Percentiles rank a stretch among this genome's conserved stretches.
Evolutionary conservation across 306 rosid genomes (phyloP).

Genomic region (Medicago ruthenica): DNA sequence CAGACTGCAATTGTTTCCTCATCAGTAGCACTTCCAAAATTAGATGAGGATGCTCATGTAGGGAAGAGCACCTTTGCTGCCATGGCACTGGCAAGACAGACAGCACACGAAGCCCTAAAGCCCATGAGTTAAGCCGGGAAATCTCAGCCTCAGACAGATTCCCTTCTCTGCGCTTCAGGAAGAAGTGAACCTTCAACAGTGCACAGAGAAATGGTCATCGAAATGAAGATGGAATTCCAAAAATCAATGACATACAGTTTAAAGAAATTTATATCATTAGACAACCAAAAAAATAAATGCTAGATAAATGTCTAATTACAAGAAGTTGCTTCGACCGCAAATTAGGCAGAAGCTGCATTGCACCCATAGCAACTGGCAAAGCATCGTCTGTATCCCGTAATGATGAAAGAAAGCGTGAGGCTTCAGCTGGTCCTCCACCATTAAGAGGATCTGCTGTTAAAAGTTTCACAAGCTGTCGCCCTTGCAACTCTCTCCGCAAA

Average conservation of each 20-base stretch:
- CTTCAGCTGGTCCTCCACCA: constrained; percentile 99
- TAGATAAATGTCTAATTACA: constrained; percentile 58
- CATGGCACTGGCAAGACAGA: constrained; percentile 93
- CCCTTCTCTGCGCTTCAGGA: constrained; percentile 96
- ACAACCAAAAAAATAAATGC: constrained; percentile 8
- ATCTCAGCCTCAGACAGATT: constrained; percentile 86
- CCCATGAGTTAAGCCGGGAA: constrained; percentile 96
- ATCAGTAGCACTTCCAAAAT: constrained; percentile 92
- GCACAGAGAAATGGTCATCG: constrained; percentile 37
- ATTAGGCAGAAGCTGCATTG: constrained; percentile 97
- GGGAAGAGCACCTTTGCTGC: constrained; percentile 98
- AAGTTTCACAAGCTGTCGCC: constrained; percentile 98
- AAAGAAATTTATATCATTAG: constrained; percentile 26
- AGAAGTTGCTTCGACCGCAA: constrained; percentile 97
- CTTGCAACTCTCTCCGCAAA: constrained; percentile 93
- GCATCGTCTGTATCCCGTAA: constrained; percentile 94
- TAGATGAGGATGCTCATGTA: constrained; percentile 94
- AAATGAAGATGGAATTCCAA: constrained; percentile 42
- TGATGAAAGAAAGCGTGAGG: constrained; percentile 97
- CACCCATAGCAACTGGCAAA: constrained; percentile 98
- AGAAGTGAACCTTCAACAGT: constrained; percentile 87
- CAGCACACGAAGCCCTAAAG: constrained; percentile 96
- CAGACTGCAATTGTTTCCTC: constrained; percentile 97
- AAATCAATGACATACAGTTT: constrained; percentile 8
- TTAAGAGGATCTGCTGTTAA: constrained; percentile 96